Evolutionary conservation across 2,329 filamentous ascomycete genomes (phyloP), one percentile per base, ranked within the genome.

Genomic region (Westerdykella aurantiaca): DNA sequence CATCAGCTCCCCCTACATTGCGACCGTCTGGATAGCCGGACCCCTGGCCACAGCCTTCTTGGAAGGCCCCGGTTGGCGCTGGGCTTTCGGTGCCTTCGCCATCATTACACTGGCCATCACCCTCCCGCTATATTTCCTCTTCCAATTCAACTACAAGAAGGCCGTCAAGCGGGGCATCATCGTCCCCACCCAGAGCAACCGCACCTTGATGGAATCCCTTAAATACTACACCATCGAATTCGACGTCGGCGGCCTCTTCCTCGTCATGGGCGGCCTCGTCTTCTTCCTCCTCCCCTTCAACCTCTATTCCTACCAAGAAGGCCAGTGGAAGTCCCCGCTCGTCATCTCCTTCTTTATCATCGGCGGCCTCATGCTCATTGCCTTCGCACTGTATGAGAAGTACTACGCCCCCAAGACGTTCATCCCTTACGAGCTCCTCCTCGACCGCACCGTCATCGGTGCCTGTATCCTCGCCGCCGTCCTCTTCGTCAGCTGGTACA

Each of bases 251-350:
- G 82, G 83, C 21, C 68, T 84, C 12, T 43, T 85, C 12, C 68
- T 86, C 2, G 71, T 85, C 38, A 72, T 75, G 2, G 70, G 67
- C 1, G 83, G 82, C 2, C 73, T 85, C 44, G 72, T 77, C 0
- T 66, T 87, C n/a, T 79, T 88, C 57, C 70, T 89, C 12, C 74
- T 89, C 6, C 81, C 84, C 0, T 81, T 89, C 63, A 81, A 72
- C 17, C 70, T 88, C 31, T 63, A 59, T 45, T 53, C 60, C 2
- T 48, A 53, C 21, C 53, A 46, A 53, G 57, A 44, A 37, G 35
- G 47, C 44, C 33, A 25, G 13, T 72, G 69, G 68, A 47, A 48
- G 1, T 57, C 62, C 1, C 42, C 55, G 2, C 50, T 61, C 34
- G 65, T 72, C 47, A 67, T 72, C 45, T 55, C 51, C 44, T 64